Conservation (phyloP, 2,329 filamentous ascomycete species). For the Teratosphaeria gauchensis region DNA sequence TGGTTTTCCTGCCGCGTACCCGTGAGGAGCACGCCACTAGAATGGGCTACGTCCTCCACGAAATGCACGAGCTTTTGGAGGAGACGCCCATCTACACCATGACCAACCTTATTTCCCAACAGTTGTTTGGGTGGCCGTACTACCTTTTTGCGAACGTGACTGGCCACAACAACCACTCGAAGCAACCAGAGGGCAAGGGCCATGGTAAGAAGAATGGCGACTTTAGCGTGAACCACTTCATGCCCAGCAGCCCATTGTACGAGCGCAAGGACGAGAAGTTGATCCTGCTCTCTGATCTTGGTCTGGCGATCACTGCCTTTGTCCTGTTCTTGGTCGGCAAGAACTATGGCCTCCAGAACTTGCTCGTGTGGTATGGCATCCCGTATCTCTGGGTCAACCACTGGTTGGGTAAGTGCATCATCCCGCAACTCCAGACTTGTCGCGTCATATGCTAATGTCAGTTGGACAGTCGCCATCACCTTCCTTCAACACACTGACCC, state of each 20-base stretch:
- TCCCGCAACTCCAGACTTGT: not conserved
- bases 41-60: conserved; percentile 64
- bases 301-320: conserved; percentile 51
- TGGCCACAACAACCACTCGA: conserved; percentile 89
- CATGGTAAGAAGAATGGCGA: conserved; percentile 82
- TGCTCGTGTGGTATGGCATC: conserved; percentile 88
- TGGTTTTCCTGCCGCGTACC: conserved; percentile 96
- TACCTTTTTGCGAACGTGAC: conserved; percentile 90
- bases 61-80: conserved; percentile 81
- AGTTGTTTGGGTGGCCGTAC: conserved; percentile 85
- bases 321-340: conserved; percentile 60
- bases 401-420: conserved; percentile 72
- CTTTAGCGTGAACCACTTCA: conserved; percentile 89
- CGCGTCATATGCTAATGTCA: not conserved
- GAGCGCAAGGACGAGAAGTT: conserved; percentile 83
- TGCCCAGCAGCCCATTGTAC: conserved; percentile 77
- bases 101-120: conserved; percentile 65
- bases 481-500: conserved; percentile 97
- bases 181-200: conserved; percentile 85
- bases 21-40: conserved; percentile 70
- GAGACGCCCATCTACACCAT: conserved; percentile 84
- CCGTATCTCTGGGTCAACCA: conserved; percentile 98
- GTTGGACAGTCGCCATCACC: conserved; percentile 78
- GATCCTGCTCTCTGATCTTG: conserved; percentile 79
- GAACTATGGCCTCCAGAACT: conserved; percentile 74